Conservation (phyloP, 2,329 filamentous ascomycete species). For the Sarocladium strictum region DNA sequence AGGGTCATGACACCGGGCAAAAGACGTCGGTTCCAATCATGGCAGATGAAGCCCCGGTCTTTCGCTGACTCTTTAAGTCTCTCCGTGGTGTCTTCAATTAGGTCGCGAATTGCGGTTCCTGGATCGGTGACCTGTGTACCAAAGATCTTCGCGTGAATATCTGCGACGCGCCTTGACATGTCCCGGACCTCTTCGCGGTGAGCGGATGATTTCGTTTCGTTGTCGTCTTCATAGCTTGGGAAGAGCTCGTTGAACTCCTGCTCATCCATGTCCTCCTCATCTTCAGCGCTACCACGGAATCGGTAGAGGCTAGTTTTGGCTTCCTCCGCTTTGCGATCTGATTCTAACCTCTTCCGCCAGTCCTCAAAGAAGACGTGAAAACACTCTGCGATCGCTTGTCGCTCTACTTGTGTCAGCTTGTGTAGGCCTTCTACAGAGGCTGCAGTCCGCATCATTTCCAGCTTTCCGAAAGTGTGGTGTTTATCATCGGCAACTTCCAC, state of each 20-base stretch:
- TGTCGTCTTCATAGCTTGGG: slow-evolving; percentile 57
- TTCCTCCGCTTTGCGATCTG: slow-evolving; percentile 70
- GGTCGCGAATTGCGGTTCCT: slow-evolving; percentile 33
- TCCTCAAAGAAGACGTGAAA: slow-evolving; percentile 70
- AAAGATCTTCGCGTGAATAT: slow-evolving; percentile 9
- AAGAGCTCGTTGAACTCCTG: slow-evolving; percentile 77
- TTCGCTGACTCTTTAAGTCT: neutral
- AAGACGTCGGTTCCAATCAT: slow-evolving; percentile 44
- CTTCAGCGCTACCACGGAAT: slow-evolving; percentile 71
- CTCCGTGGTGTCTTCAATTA: slow-evolving; percentile 26
- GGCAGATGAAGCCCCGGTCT: slow-evolving; percentile 20
- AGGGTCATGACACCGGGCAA: slow-evolving; percentile 62
- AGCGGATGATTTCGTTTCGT: slow-evolving; percentile 22
- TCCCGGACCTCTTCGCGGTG: slow-evolving; percentile 2
- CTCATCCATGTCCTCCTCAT: slow-evolving; percentile 67
- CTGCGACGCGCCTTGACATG: slow-evolving; percentile 11
- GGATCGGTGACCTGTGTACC: slow-evolving; percentile 28
- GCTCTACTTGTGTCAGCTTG: slow-evolving; percentile 33
- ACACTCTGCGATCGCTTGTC: slow-evolving; percentile 55
- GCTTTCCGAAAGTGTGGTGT: slow-evolving; percentile 1
- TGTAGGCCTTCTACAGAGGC: slow-evolving; percentile 42
- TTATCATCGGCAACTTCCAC: slow-evolving; percentile 17
- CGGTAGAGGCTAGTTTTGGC: slow-evolving; percentile 73
- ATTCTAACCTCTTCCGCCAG: slow-evolving; percentile 72
- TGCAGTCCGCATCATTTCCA: neutral